Evolutionary conservation across 345 rosid genomes (phyloP).

Genomic region (Turritis glabra): DNA sequence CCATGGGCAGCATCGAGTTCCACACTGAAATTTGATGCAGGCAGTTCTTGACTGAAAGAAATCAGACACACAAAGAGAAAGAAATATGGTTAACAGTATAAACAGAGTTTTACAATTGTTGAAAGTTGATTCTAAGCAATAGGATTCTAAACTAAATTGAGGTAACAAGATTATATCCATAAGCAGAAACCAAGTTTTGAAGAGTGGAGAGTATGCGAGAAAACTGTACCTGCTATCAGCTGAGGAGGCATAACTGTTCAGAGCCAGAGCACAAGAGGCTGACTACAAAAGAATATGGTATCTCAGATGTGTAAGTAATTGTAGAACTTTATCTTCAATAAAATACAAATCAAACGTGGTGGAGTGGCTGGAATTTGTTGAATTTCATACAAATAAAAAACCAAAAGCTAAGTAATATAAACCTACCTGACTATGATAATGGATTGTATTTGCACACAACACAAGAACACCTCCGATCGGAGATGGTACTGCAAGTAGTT

Average conservation of each 20-base stretch:
- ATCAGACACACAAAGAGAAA: slow-evolving; percentile 18
- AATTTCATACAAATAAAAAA: slow-evolving; percentile 17
- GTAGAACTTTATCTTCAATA: slow-evolving; percentile 1
- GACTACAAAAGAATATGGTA: slow-evolving; percentile 63
- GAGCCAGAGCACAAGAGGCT: slow-evolving; percentile 78
- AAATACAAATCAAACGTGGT: background rate
- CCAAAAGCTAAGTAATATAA: slow-evolving; percentile 22
- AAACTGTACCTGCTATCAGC: slow-evolving; percentile 68
- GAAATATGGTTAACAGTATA: slow-evolving; percentile 19
- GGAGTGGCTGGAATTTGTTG: slow-evolving; percentile 19
- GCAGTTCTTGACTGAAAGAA: slow-evolving; percentile 81
- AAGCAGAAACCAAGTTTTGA: slow-evolving; percentile 14
- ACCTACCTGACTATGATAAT: slow-evolving; percentile 91
- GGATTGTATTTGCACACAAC: slow-evolving; percentile 77
- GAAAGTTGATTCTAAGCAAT: slow-evolving; percentile 13
- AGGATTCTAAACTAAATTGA: slow-evolving; percentile 9
- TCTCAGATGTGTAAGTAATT: slow-evolving; percentile 5
- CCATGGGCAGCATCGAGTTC: slow-evolving; percentile 98
- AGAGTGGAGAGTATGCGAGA: slow-evolving; percentile 25
- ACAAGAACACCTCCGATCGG: slow-evolving; percentile 98
- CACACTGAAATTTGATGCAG: slow-evolving; percentile 77
- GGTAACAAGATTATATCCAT: slow-evolving; percentile 15
- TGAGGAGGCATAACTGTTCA: slow-evolving; percentile 80
- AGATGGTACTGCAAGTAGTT: slow-evolving; percentile 93
- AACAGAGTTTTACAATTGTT: slow-evolving; percentile 1